A percentile compares a stretch with the other conserved stretches of the same genome.
Conservation (phyloP, 495 filamentous ascomycete species). For the Tuber magnatum region DNA sequence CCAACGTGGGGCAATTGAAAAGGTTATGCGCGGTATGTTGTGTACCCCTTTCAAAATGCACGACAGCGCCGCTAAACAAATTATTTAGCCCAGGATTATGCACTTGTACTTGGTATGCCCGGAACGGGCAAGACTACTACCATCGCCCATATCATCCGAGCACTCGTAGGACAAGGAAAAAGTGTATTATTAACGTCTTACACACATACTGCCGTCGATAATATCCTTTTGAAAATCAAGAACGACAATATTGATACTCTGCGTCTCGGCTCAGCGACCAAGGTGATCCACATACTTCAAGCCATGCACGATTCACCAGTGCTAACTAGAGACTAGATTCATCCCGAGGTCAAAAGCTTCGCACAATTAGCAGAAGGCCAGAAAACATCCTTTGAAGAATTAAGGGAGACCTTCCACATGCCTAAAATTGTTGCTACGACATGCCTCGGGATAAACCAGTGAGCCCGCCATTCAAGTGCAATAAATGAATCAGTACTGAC, state of each 20-base stretch:
- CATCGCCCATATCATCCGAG: constrained; percentile 92
- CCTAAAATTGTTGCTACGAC: constrained; percentile 89
- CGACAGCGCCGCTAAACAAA: not conserved
- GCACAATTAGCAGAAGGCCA: constrained; percentile 64
- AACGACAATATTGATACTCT: constrained; percentile 71
- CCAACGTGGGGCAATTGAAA: constrained; percentile 75
- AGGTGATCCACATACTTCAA: constrained; percentile 41
- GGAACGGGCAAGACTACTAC: constrained; percentile 97
- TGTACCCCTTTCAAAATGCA: not conserved
- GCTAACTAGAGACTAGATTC: constrained; percentile 46
- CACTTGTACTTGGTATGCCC: constrained; percentile 92
- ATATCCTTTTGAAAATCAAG: constrained; percentile 86
- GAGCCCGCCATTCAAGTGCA: constrained; percentile 7
- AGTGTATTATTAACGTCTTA: constrained; percentile 89
- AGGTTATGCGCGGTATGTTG: constrained; percentile 69
- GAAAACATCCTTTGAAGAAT: constrained; percentile 69
- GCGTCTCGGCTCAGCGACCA: constrained; percentile 70
- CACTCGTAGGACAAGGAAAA: constrained; percentile 81
- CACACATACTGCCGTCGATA: constrained; percentile 95
- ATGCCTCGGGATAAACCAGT: constrained; percentile 80
- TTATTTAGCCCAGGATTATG: constrained; percentile 66
- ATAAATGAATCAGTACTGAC: constrained; percentile 6
- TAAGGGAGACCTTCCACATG: constrained; percentile 70
- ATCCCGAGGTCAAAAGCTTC: constrained; percentile 77
- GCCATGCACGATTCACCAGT: not conserved